Conservation (phyloP, 1,139 yeast genomes). For the Debaryomycetaceae sp. region DNA sequence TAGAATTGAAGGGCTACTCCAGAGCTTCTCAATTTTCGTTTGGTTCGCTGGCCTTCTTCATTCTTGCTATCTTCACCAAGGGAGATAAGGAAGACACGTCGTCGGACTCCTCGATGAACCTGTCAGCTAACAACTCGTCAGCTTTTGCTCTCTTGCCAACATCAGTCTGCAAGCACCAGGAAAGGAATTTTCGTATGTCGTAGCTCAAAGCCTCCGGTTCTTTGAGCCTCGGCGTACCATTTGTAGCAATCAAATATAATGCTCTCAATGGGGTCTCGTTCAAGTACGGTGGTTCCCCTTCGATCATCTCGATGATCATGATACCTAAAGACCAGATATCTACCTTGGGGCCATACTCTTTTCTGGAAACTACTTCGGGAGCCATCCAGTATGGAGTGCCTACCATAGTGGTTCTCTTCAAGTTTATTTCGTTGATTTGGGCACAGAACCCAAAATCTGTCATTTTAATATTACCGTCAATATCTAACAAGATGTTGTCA, state of each 20-base stretch:
- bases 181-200: constrained; percentile 64
- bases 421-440: constrained; percentile 79
- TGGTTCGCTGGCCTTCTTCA: constrained; percentile 63
- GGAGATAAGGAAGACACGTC: constrained; percentile 78
- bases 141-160: constrained; percentile 84
- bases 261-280: constrained; percentile 95
- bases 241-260: constrained; percentile 87
- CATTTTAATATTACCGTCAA: constrained; percentile 85
- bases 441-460: constrained; percentile 95
- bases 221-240: constrained; percentile 90
- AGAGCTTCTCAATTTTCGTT: constrained; percentile 19
- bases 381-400: constrained; percentile 99
- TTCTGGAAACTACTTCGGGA: constrained; percentile 91
- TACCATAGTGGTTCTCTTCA: constrained; percentile 94
- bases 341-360: constrained; percentile 95
- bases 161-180: constrained; percentile 80
- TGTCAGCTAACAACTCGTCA: constrained; percentile 65
- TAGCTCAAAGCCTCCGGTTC: constrained; percentile 80
- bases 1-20: not conserved
- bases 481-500: constrained; percentile 79
- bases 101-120: constrained; percentile 71
- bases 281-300: constrained; percentile 97
- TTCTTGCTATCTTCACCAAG: constrained; percentile 79
- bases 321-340: constrained; percentile 98
- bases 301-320: constrained; percentile 98